Evolutionary conservation across 257 asterid genomes (phyloP).

Genomic region (Solanum bukasovii): DNA sequence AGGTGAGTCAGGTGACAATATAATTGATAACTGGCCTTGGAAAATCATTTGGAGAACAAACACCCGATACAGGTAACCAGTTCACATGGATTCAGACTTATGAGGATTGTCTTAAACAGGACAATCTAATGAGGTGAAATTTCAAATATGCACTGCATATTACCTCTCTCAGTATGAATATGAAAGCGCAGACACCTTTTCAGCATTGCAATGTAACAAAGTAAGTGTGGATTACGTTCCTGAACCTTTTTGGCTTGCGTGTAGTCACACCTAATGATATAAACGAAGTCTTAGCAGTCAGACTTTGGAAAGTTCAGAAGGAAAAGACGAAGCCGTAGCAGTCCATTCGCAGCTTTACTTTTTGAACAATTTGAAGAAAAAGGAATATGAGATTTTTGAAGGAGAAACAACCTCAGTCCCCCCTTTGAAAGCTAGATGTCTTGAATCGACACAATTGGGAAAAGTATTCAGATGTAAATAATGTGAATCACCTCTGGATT

Average conservation of each 20-base stretch:
- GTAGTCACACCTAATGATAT: neutral
- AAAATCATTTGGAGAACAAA: neutral
- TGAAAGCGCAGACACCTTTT: neutral
- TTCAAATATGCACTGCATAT: neutral
- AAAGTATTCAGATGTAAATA: neutral
- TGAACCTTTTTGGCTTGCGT: neutral
- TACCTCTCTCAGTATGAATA: neutral
- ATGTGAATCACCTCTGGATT: neutral
- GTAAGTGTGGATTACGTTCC: neutral
- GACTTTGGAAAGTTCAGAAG: neutral
- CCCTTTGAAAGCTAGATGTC: neutral
- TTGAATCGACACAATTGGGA: neutral
- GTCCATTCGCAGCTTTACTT: neutral
- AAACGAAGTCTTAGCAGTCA: neutral
- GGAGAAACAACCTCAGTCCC: neutral
- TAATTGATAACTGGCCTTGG: neutral
- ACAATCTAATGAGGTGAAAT: neutral
- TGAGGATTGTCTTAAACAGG: neutral
- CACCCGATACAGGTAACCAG: neutral
- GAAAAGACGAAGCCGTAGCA: neutral
- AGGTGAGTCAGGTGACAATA: neutral
- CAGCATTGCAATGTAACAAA: neutral
- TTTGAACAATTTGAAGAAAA: neutral
- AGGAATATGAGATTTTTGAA: neutral
- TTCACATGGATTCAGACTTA: neutral